Conservation (phyloP, 108 stramenopile genomes). For the Discostella pseudostelligera region DNA sequence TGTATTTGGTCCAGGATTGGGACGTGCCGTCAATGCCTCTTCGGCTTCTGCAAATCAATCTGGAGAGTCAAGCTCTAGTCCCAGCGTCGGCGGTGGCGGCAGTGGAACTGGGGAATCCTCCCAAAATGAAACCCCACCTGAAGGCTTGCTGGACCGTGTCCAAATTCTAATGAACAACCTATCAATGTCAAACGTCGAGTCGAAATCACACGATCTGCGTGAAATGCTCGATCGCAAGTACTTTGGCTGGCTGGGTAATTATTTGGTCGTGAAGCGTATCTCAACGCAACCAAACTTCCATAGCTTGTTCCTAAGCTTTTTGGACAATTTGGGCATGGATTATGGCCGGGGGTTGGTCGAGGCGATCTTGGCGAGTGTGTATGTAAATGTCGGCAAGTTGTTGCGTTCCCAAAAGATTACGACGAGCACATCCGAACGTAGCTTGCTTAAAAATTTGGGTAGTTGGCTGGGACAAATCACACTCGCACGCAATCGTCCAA, state of each 20-base stretch:
- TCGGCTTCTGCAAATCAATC: slow-evolving; percentile 11
- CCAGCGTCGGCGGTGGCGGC: slow-evolving; percentile 10
- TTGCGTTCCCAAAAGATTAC: slow-evolving; percentile 94
- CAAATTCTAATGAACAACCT: slow-evolving; percentile 99
- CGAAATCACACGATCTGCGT: slow-evolving; percentile 88
- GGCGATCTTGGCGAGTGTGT: slow-evolving; percentile 88
- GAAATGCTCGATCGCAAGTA: slow-evolving; percentile 83
- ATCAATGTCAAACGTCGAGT: slow-evolving; percentile 88
- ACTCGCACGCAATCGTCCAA: slow-evolving; percentile 94
- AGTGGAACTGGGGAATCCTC: slow-evolving; percentile 52
- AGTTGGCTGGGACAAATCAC: slow-evolving; percentile 98
- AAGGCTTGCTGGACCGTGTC: slow-evolving; percentile 86
- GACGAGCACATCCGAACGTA: slow-evolving; percentile 93
- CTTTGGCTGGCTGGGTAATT: slow-evolving; percentile 97
- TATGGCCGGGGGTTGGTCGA: slow-evolving; percentile 90
- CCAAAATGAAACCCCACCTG: slow-evolving; percentile 83
- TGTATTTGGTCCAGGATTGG: slow-evolving; percentile 81
- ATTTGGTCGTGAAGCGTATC: slow-evolving; percentile 97
- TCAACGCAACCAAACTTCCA: slow-evolving; percentile 98
- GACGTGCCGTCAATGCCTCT: slow-evolving; percentile 74
- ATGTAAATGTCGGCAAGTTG: slow-evolving; percentile 90
- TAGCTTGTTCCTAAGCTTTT: slow-evolving; percentile 86
- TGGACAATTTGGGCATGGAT: slow-evolving; percentile 88
- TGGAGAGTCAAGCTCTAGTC: slow-evolving; percentile 9
- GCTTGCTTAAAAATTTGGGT: slow-evolving; percentile 97